These are phyloP conservation scores for Pholiota microspora DNA, from an alignment of 768 basidiomycete genomes.

Conservation along the genomic window DNA sequence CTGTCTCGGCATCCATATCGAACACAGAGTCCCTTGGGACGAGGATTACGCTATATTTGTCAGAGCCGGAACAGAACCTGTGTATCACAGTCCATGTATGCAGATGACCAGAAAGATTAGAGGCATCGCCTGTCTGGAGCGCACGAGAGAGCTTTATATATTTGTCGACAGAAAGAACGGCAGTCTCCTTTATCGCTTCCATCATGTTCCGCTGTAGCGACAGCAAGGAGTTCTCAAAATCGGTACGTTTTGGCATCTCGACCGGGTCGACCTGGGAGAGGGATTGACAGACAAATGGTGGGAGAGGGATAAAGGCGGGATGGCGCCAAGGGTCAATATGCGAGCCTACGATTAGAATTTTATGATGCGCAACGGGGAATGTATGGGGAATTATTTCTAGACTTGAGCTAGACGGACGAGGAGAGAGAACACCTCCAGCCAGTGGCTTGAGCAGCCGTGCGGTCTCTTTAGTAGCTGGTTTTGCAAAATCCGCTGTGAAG, in stretches of 20 bases:
- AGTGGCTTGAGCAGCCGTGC: constrained; percentile 14
- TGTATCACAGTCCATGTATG: constrained; percentile 58
- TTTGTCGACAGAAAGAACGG: constrained; percentile 50
- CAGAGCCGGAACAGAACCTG: constrained; percentile 60
- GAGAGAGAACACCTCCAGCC: background rate
- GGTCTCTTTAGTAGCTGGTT: constrained; percentile 13
- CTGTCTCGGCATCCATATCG: constrained; percentile 44
- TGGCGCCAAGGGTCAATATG: constrained; percentile 59
- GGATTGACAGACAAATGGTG: constrained; percentile 50
- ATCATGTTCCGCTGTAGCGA: constrained; percentile 51
- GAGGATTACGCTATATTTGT: constrained; percentile 54
- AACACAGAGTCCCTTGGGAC: constrained; percentile 61
- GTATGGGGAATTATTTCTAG: constrained; percentile 46
- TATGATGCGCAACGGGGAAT: constrained; percentile 32
- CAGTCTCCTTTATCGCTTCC: constrained; percentile 57
- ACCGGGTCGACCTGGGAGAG: constrained; percentile 51
- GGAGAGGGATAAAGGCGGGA: constrained; percentile 58
- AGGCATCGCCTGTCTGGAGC: constrained; percentile 40
- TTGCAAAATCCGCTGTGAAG: constrained; percentile 27
- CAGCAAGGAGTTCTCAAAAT: constrained; percentile 49
- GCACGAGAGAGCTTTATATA: constrained; percentile 52
- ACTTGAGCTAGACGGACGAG: background rate
- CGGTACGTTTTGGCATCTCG: constrained; percentile 58
- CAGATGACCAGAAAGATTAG: constrained; percentile 34
- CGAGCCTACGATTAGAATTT: constrained; percentile 35